Base-by-base conservation (phyloP, 2,329 filamentous ascomycete genomes). In the Penicillium sp. region DNA sequence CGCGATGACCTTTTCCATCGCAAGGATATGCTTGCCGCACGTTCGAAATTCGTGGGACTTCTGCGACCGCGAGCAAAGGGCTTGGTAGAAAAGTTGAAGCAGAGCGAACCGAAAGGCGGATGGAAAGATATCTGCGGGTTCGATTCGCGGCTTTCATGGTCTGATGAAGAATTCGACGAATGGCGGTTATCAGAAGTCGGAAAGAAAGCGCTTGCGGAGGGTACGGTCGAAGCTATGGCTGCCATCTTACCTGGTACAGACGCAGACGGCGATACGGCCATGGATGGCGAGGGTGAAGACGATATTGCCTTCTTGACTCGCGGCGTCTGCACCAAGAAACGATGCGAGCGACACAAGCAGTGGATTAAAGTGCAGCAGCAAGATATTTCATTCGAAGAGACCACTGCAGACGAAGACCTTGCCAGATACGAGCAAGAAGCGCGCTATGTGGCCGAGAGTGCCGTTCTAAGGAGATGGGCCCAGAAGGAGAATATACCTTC, bases 101-200 rank as follows among this genome's bases (percentile, higher is more conserved):
- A 75, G 46, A 65, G 65, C 15, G 74, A 78, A 30, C 73, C 75
- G 2, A 77, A 78, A 53, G 70, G 69, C 21, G 71, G 73, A 34
- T 71, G 73, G 71, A 79, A 79, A 54, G 75, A 78, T 56, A 72
- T 78, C 36, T 80, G 77, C 54, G 77, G 77, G 1, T 79, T 76
- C 54, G 77, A 80, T 54, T 62, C 68, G 10, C 68, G 77, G 17
- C 65, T 79, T 21, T 68, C 75, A 0, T 79, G 77, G 76, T 73
- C 71, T 2, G 77, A 79, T 47, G 74, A 75, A 41, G 75, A 78
- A 55, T 79, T 79, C 51, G 68, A 75, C 29, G 70, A 73, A 24
- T 80, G 77, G 77, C 69, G 76, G 18, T 52, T 70, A 9, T 72
- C 68, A 1, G 65, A 68, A 7, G 59, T 60, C 13, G 77, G 73